A percentile compares a stretch with the other conserved stretches of the same genome.
These are phyloP conservation scores for Galerina marginata DNA, from an alignment of 768 basidiomycete genomes.

Conservation along the genomic window DNA sequence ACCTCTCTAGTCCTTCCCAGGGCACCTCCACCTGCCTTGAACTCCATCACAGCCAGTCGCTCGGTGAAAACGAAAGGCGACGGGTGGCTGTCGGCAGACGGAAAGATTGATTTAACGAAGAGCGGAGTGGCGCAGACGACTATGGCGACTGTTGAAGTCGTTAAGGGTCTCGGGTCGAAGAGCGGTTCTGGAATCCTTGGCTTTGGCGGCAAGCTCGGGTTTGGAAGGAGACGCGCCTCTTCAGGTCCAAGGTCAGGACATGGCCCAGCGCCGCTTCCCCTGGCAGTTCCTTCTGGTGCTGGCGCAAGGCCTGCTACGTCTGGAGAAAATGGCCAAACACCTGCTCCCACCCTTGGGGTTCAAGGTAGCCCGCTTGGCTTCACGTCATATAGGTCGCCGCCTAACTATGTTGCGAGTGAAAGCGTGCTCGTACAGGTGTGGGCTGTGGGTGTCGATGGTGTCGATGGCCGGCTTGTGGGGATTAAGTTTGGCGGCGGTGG, in stretches of 20 bases:
- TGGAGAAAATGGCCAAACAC: neutral
- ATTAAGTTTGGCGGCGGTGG: conserved; percentile 41
- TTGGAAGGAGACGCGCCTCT: conserved; percentile 20
- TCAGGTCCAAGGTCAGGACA: conserved; percentile 2
- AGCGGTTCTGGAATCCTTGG: conserved; percentile 18
- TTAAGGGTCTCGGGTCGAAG: conserved; percentile 53
- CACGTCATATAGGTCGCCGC: conserved; percentile 74
- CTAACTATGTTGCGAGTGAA: conserved; percentile 68
- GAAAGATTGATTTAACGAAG: conserved; percentile 73
- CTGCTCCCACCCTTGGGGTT: neutral
- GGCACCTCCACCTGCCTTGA: conserved; percentile 43
- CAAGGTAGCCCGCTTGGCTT: conserved; percentile 55
- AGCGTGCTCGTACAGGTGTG: conserved; percentile 87
- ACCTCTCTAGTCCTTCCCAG: conserved; percentile 59
- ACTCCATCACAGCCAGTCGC: conserved; percentile 2
- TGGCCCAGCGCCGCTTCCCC: neutral
- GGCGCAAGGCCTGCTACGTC: too few relatives aligned
- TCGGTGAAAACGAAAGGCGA: neutral
- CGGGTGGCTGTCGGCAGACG: conserved; percentile 33
- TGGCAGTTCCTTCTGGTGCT: neutral
- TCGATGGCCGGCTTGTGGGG: conserved; percentile 72
- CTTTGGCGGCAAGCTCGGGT: conserved; percentile 19
- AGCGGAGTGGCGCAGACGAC: conserved; percentile 84
- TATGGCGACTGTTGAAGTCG: conserved; percentile 87
- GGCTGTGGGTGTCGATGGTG: conserved; percentile 82